Conservation (phyloP, 805 yeast genomes). For the Jamesozyma gamospora region DNA sequence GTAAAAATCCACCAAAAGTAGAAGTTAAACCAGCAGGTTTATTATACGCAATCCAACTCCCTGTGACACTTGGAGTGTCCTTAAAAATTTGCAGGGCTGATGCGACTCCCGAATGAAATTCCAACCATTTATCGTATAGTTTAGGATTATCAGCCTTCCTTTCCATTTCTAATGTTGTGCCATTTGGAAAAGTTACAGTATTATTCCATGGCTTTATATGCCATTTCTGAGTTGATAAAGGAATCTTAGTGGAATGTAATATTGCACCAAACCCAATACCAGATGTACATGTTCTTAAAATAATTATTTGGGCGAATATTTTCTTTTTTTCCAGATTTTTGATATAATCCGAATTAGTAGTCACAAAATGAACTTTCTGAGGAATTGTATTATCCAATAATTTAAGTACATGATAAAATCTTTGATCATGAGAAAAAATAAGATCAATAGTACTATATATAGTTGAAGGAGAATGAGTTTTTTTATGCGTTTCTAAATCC, state of each 20-base stretch:
- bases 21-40: slow-evolving; percentile 62
- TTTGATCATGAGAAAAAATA: slow-evolving; percentile 66
- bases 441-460: slow-evolving; percentile 30
- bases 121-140: slow-evolving; percentile 59
- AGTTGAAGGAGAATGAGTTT: too few species aligned
- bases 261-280: slow-evolving; percentile 27
- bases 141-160: slow-evolving; percentile 40
- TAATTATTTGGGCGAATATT: slow-evolving; percentile 50
- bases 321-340: slow-evolving; percentile 42
- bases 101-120: slow-evolving; percentile 86
- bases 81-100: slow-evolving; percentile 70
- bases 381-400: slow-evolving; percentile 37
- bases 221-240: slow-evolving; percentile 76
- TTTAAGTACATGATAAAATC: slow-evolving; percentile 68
- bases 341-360: slow-evolving; percentile 45
- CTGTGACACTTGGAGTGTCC: slow-evolving; percentile 50
- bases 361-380: slow-evolving; percentile 17
- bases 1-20: slow-evolving; percentile 89
- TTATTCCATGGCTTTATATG: slow-evolving; percentile 43
- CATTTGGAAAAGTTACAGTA: slow-evolving; percentile 56
- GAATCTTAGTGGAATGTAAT: slow-evolving; percentile 37
- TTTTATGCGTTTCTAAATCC: too few species aligned
- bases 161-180: slow-evolving; percentile 52
- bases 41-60: slow-evolving; percentile 87
- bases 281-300: slow-evolving; percentile 58